A percentile compares a stretch with the other conserved stretches of the same genome.
Evolutionary conservation across 2,329 filamentous ascomycete genomes (phyloP).

Genomic region (Aspergillus awamori): DNA sequence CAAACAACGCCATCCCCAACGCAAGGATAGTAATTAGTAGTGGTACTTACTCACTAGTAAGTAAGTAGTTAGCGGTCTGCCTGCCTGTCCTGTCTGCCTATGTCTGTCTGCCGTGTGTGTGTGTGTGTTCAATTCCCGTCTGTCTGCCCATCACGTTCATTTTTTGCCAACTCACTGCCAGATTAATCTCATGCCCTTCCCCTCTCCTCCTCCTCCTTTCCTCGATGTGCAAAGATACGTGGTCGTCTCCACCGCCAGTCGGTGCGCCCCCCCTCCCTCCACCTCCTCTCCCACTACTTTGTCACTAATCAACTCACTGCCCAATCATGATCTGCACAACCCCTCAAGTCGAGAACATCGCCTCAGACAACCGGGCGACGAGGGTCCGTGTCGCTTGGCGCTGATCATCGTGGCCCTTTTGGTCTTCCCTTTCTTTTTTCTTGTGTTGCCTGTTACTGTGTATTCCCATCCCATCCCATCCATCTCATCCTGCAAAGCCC

Average conservation of each 20-base stretch:
- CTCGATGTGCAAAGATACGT: conserved; percentile 19
- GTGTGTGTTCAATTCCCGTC: too few species aligned
- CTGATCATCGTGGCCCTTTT: background rate
- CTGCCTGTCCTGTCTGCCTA: too few species aligned
- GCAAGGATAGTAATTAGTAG: background rate
- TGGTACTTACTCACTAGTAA: too few species aligned
- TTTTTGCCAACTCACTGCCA: background rate
- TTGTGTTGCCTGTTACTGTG: too few species aligned
- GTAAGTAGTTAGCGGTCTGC: too few species aligned
- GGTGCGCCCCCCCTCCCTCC: conserved; percentile 13
- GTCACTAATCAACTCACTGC: background rate
- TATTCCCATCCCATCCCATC: too few species aligned
- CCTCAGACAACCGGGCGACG: conserved; percentile 1
- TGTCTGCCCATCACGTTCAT: too few species aligned
- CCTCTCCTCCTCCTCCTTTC: too few species aligned
- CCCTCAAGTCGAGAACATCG: background rate
- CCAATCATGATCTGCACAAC: background rate
- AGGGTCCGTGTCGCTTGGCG: conserved; percentile 7
- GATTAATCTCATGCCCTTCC: background rate
- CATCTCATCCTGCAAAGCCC: background rate
- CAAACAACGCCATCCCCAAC: conserved; percentile 7
- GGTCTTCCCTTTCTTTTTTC: too few species aligned
- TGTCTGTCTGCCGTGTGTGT: too few species aligned
- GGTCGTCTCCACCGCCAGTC: conserved; percentile 28
- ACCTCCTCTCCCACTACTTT: conserved; percentile 4